A percentile compares a stretch with the other conserved stretches of the same genome.
These are phyloP conservation scores for Gracilariopsis chorda DNA, from an alignment of 23 red algal species.

Conservation along the genomic window DNA sequence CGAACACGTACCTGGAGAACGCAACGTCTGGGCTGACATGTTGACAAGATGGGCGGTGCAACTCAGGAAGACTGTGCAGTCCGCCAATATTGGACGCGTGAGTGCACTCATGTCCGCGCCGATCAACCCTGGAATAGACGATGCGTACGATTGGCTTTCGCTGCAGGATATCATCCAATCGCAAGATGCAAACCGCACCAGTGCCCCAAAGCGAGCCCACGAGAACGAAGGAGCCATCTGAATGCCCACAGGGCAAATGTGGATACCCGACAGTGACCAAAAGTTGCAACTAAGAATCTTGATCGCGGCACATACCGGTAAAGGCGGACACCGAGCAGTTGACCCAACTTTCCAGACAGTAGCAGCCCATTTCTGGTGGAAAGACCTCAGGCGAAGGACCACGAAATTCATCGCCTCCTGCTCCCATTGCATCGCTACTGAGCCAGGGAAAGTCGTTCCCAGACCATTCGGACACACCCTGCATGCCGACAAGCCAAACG, in stretches of 20 bases:
- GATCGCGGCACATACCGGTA: not conserved
- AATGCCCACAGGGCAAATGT: not conserved
- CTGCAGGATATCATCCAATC: not conserved
- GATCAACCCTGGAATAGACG: not conserved
- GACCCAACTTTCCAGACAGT: too few relatives aligned
- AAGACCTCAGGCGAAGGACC: too few relatives aligned
- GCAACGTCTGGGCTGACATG: too few relatives aligned
- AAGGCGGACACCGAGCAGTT: not conserved
- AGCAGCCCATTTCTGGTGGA: too few relatives aligned
- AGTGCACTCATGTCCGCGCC: not conserved
- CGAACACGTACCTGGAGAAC: not conserved
- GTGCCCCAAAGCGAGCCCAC: not conserved
- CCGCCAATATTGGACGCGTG: not conserved
- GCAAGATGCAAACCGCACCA: not conserved
- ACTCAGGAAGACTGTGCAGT: not conserved
- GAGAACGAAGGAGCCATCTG: not conserved
- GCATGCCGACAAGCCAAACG: not conserved
- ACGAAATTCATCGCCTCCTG: too few relatives aligned
- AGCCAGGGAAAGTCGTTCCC: too few relatives aligned
- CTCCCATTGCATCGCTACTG: too few relatives aligned
- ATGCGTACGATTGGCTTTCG: not conserved
- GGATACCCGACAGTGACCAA: not conserved
- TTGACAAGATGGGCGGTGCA: not conserved
- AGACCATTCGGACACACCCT: not conserved
- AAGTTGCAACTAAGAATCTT: not conserved